Conservation (phyloP, 495 filamentous ascomycete genomes). For the Neurospora discreta region DNA sequence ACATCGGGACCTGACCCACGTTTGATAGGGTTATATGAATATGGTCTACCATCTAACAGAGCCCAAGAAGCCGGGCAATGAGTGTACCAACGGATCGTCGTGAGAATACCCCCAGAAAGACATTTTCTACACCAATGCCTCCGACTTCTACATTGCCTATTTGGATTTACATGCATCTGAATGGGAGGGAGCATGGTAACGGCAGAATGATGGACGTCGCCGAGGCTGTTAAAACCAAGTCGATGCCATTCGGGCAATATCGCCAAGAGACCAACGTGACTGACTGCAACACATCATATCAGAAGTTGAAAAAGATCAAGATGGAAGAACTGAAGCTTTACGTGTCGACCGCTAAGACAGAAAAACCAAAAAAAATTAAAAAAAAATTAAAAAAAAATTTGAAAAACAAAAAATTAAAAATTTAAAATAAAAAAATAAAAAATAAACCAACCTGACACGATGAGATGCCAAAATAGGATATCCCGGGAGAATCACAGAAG, state of each 20-base stretch:
- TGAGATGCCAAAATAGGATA: no score
- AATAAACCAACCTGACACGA: no score
- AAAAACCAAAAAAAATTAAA: no score
- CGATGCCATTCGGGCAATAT: not conserved
- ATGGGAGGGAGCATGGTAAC: not conserved
- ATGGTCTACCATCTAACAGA: no score
- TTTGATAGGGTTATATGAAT: not conserved
- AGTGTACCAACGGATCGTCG: not conserved
- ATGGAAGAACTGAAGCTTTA: not conserved
- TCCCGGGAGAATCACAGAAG: no score
- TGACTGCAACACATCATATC: not conserved
- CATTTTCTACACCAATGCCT: not conserved
- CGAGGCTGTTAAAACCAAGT: not conserved
- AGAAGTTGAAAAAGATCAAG: not conserved
- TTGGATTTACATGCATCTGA: not conserved
- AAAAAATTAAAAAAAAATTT: no score
- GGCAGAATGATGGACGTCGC: not conserved
- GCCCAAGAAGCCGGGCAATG: not conserved
- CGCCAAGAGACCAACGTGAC: not conserved
- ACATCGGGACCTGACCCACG: not conserved
- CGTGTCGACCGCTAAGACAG: no score
- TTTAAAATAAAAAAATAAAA: no score
- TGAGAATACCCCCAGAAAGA: not conserved
- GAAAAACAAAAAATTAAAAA: no score
- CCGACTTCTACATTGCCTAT: not conserved